A percentile compares a stretch with the other conserved stretches of the same genome.
Evolutionary conservation across 2,329 filamentous ascomycete genomes (phyloP).

Genomic region (Rhynchosporium secalis): DNA sequence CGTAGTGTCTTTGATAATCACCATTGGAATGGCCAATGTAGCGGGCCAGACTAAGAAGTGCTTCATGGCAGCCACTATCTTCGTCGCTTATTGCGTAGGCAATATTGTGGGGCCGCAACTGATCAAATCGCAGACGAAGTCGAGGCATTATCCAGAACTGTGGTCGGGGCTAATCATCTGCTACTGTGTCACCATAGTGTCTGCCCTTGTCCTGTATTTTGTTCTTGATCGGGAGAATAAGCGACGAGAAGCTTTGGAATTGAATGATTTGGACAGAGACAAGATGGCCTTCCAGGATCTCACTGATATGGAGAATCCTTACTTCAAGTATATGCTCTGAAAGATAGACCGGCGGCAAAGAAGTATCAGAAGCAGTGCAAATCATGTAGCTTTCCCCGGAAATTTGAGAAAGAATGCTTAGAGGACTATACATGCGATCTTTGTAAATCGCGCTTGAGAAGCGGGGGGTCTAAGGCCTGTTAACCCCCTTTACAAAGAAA

Average conservation of each 20-base stretch:
- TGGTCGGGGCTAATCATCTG: conserved; percentile 70
- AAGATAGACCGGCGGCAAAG: neutral
- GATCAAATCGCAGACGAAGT: conserved; percentile 65
- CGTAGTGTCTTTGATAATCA: conserved; percentile 63
- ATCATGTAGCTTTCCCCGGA: neutral
- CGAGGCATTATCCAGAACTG: conserved; percentile 66
- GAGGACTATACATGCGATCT: too few relatives aligned
- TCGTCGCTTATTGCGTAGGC: conserved; percentile 73
- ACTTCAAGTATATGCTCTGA: conserved; percentile 56
- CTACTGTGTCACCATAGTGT: conserved; percentile 66
- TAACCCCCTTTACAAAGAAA: too few relatives aligned
- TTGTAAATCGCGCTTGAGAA: too few relatives aligned
- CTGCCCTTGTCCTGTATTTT: conserved; percentile 56
- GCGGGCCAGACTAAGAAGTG: conserved; percentile 78
- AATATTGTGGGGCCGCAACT: conserved; percentile 77
- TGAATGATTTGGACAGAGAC: conserved; percentile 62
- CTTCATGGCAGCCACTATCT: conserved; percentile 71
- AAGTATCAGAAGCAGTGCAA: neutral
- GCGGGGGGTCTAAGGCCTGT: too few relatives aligned
- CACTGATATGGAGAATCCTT: conserved; percentile 67
- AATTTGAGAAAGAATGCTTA: neutral
- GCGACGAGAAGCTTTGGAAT: conserved; percentile 47
- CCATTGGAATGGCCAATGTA: conserved; percentile 64
- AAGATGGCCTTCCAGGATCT: conserved; percentile 66
- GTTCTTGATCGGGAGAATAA: conserved; percentile 61